These are phyloP conservation scores for Rostrohypoxylon terebratum DNA, from an alignment of 495 filamentous ascomycete genomes.

Conservation along the genomic window DNA sequence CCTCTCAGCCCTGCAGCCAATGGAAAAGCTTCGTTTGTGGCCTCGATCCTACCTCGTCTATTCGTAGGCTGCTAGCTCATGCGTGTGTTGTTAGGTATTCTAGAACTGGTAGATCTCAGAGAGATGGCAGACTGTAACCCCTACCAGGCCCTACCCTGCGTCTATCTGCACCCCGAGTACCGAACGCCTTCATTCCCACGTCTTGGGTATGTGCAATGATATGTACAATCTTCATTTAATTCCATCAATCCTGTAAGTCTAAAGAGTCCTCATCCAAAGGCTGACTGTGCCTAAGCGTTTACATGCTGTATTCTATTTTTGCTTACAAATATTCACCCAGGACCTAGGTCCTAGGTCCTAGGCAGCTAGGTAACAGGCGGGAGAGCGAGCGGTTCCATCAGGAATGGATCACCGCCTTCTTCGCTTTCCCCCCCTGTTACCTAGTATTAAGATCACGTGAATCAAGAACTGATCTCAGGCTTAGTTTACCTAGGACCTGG, in stretches of 20 bases:
- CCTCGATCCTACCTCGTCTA: constrained; percentile 1
- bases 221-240: not conserved
- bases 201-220: not conserved
- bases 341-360: too few relatives aligned
- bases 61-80: too few relatives aligned
- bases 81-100: constrained; percentile 7
- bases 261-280: not conserved
- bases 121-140: constrained; percentile 7
- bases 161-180: not conserved
- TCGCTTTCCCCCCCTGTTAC: not conserved
- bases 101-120: constrained; percentile 1
- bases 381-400: not conserved
- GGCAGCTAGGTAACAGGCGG: too few relatives aligned
- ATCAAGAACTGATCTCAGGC: not conserved
- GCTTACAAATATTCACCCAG: not conserved
- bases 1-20: not conserved
- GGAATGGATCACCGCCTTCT: not conserved
- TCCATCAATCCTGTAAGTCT: not conserved
- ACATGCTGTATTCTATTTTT: not conserved
- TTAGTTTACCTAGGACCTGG: not conserved
- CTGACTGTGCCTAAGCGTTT: not conserved
- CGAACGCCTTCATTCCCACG: not conserved
- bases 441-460: not conserved
- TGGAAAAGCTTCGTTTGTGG: not conserved
- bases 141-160: not conserved